Evolutionary conservation across 176 grass and related monocot genomes (phyloP).

Genomic region (Musa itinerans): DNA sequence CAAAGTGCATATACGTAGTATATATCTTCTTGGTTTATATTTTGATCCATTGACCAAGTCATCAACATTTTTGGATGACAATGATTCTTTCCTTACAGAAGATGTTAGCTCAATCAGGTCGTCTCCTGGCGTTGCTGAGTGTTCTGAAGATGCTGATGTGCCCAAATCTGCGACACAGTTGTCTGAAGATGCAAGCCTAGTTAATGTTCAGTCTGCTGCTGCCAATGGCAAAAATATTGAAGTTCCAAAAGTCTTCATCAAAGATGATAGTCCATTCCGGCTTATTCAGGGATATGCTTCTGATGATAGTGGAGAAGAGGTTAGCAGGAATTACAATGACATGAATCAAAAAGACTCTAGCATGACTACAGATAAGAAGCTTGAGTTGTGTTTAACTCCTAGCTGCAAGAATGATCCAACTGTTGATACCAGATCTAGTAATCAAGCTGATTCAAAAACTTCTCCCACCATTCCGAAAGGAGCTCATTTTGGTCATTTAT

Average conservation of each 20-base stretch:
- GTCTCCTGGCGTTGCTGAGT: conserved; percentile 33
- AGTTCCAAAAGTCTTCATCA: conserved; percentile 29
- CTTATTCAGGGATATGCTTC: conserved; percentile 75
- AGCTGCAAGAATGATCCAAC: not conserved
- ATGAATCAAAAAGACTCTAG: conserved; percentile 12
- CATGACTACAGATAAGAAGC: conserved; percentile 26
- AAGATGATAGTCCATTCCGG: conserved; percentile 47
- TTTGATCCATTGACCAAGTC: conserved; percentile 20
- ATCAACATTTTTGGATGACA: conserved; percentile 47
- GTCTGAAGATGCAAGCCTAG: conserved; percentile 21
- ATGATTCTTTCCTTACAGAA: conserved; percentile 38
- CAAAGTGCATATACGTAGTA: too few species aligned
- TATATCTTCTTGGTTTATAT: not conserved
- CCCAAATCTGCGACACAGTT: conserved; percentile 11
- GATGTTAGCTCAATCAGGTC: conserved; percentile 46
- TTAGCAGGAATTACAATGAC: conserved; percentile 21
- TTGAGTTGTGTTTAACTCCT: not conserved
- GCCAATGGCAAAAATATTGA: conserved; percentile 23
- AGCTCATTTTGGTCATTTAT: conserved; percentile 1
- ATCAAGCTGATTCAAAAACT: not conserved
- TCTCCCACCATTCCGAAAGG: not conserved
- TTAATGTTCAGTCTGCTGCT: conserved; percentile 25
- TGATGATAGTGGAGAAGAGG: conserved; percentile 45
- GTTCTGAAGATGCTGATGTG: conserved; percentile 25
- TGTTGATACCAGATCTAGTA: not conserved